These are phyloP conservation scores for Russula ochroleuca DNA, from an alignment of 768 basidiomycete genomes.

Conservation along the genomic window DNA sequence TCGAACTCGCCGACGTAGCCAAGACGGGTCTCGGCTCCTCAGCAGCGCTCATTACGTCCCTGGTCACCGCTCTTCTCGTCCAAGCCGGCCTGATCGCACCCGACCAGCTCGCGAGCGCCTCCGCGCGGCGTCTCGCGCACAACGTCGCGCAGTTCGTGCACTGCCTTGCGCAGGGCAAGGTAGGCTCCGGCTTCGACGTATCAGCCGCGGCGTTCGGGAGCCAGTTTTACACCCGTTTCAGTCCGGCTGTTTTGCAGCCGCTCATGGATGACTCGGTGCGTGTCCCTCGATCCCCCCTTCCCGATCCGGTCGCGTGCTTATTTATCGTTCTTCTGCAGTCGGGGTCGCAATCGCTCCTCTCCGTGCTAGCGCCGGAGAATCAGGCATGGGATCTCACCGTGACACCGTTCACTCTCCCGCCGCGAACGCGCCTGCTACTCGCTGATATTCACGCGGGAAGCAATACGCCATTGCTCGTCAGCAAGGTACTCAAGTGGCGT, in stretches of 20 bases:
- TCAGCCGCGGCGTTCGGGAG: slow-evolving; percentile 92
- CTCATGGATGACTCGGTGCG: slow-evolving; percentile 57
- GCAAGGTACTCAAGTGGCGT: slow-evolving; percentile 88
- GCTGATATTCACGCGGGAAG: slow-evolving; percentile 97
- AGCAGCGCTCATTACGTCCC: slow-evolving; percentile 93
- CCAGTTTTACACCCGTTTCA: slow-evolving; percentile 87
- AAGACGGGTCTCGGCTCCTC: slow-evolving; percentile 98
- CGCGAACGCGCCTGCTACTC: slow-evolving; percentile 75
- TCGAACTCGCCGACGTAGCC: slow-evolving; percentile 76
- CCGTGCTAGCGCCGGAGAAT: slow-evolving; percentile 61
- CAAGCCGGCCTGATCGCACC: slow-evolving; percentile 61
- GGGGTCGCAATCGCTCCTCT: slow-evolving; percentile 36
- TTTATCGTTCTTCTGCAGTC: slow-evolving; percentile 28
- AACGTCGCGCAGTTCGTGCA: slow-evolving; percentile 94
- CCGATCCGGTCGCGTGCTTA: slow-evolving; percentile 4
- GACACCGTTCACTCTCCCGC: slow-evolving; percentile 75
- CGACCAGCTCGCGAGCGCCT: slow-evolving; percentile 40
- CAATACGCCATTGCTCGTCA: slow-evolving; percentile 90
- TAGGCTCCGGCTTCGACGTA: slow-evolving; percentile 97
- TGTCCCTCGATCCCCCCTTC: slow-evolving; percentile 15
- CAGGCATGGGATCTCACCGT: slow-evolving; percentile 69
- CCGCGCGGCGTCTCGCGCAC: slow-evolving; percentile 65
- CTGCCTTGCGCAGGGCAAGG: slow-evolving; percentile 95
- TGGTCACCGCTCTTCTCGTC: slow-evolving; percentile 79
- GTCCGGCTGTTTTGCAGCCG: slow-evolving; percentile 59